phyloP scores from a whole-genome alignment of 2,329 filamentous ascomycete genomes.

The Colletotrichum kahawae region DNA sequence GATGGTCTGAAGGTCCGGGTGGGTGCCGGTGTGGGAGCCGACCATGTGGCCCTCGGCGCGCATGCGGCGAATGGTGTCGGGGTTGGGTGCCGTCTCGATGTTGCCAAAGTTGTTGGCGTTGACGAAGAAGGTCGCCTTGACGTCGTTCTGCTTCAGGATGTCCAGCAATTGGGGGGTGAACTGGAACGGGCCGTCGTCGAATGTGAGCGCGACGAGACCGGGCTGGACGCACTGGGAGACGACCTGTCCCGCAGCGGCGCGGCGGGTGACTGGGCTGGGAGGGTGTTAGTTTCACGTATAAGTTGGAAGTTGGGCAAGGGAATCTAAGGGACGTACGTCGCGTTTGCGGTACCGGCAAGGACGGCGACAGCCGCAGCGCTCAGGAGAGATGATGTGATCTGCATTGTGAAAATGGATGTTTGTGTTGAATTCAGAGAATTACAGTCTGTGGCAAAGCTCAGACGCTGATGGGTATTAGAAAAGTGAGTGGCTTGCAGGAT shows the following conservation, averaged over 20 bases:
- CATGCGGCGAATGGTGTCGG: conserved; percentile 43
- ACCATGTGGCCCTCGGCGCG: conserved; percentile 48
- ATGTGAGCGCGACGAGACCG: conserved; percentile 48
- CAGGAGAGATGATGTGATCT: conserved; percentile 7
- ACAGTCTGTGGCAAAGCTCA: neutral
- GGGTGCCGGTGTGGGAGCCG: conserved; percentile 43
- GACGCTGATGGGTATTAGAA: neutral
- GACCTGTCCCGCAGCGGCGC: neutral
- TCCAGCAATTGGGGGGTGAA: conserved; percentile 49
- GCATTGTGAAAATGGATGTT: neutral
- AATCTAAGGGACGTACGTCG: neutral
- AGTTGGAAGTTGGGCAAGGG: neutral
- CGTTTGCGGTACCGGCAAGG: conserved; percentile 2
- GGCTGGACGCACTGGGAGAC: conserved; percentile 33
- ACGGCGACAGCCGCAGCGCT: neutral
- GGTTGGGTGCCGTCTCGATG: conserved; percentile 43
- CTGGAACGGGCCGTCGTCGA: conserved; percentile 50
- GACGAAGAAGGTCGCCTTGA: conserved; percentile 48
- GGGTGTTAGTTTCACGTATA: conserved; percentile 1
- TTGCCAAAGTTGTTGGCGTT: conserved; percentile 46
- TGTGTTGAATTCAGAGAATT: neutral
- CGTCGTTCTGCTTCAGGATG: conserved; percentile 32
- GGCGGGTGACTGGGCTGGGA: conserved; percentile 4
- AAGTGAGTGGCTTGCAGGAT: neutral
- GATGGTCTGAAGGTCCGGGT: conserved; percentile 44